phyloP scores from a whole-genome alignment of 1,284 basidiomycete species.

The Agaricales sp. region DNA sequence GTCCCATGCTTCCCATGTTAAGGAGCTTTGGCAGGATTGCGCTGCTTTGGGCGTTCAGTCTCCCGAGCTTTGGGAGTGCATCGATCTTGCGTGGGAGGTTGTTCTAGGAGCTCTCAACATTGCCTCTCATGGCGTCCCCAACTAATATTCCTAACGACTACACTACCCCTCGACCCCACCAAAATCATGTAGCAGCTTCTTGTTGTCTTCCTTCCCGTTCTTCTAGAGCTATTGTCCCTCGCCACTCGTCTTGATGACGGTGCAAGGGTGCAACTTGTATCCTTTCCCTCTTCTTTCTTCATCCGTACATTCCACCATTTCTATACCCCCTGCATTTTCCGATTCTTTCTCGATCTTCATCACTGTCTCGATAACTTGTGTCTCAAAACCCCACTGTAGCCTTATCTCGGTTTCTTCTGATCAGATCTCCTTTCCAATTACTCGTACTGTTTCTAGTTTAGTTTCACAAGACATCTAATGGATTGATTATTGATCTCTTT shows the following conservation, averaged over 20 bases:
- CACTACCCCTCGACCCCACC: too few species aligned
- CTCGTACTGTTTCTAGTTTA: neutral
- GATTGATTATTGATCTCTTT: too few species aligned
- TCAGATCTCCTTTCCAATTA: neutral
- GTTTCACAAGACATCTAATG: neutral
- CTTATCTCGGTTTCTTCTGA: neutral
- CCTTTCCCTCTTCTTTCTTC: neutral
- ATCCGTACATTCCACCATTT: neutral
- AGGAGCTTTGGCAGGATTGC: constrained; percentile 66
- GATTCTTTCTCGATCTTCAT: neutral
- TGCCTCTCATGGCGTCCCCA: constrained; percentile 16
- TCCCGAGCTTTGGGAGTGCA: constrained; percentile 54
- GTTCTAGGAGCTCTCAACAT: constrained; percentile 56
- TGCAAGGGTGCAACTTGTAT: neutral
- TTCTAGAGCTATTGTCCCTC: neutral
- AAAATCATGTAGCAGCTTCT: too few species aligned
- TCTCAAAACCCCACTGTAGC: constrained; percentile 1
- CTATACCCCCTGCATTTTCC: neutral
- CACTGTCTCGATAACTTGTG: constrained; percentile 1
- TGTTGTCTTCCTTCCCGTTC: neutral
- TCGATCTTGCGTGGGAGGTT: constrained; percentile 66
- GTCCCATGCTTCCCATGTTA: constrained; percentile 50
- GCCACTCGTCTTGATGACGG: neutral
- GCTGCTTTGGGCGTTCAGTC: constrained; percentile 59
- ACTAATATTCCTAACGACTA: neutral